These are phyloP conservation scores for Mrakia gelida DNA, from an alignment of 768 basidiomycete species.

Conservation along the genomic window DNA sequence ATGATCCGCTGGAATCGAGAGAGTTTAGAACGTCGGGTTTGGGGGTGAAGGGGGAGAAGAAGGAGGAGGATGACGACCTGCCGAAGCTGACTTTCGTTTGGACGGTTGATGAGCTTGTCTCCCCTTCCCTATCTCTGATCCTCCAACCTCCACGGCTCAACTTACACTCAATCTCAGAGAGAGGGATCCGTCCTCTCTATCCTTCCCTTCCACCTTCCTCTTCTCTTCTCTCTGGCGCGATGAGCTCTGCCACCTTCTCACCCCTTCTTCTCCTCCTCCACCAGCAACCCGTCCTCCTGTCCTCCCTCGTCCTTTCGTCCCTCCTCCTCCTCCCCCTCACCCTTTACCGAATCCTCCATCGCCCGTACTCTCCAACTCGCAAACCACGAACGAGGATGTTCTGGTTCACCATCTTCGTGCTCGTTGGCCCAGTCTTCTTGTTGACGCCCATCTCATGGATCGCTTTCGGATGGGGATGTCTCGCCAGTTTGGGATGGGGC, in stretches of 20 bases:
- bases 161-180: too few species aligned
- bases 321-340: not conserved
- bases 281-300: not conserved
- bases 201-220: too few species aligned
- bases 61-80: not conserved
- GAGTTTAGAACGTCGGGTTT: not conserved
- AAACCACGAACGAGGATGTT: not conserved
- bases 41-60: not conserved
- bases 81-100: not conserved
- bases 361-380: not conserved
- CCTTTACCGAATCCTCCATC: not conserved
- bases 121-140: not conserved
- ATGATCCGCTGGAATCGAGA: not conserved
- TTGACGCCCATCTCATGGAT: not conserved
- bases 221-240: not conserved
- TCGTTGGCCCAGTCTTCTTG: slow-evolving; percentile 13
- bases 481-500: not conserved
- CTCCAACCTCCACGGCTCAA: not conserved
- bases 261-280: not conserved
- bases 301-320: not conserved
- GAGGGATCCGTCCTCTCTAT: too few species aligned
- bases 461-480: not conserved
- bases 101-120: not conserved
- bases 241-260: not conserved
- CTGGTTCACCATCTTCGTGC: slow-evolving; percentile 3